Conservation (phyloP, 441 rosid species). For the Populus hybrid region DNA sequence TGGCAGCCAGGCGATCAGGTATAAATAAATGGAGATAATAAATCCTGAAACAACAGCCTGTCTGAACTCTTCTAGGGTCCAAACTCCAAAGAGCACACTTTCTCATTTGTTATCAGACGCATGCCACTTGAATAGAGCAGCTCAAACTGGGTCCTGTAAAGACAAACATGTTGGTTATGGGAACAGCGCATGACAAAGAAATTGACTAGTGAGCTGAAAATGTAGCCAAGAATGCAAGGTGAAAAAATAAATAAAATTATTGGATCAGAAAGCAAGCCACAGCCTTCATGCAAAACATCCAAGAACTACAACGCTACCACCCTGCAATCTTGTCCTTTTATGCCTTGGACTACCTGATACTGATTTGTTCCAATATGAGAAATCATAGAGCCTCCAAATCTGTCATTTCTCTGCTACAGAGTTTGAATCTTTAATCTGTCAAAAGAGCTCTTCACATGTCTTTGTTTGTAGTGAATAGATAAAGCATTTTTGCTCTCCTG, state of each 20-base stretch:
- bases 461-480: constrained; percentile 62
- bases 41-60: too few species aligned
- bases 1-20: too few species aligned
- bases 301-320: background rate
- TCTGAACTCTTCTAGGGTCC: background rate
- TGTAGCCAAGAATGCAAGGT: background rate
- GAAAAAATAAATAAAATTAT: background rate
- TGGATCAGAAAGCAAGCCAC: constrained; percentile 8
- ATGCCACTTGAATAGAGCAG: background rate
- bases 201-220: background rate
- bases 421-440: constrained; percentile 31
- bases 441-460: constrained; percentile 72
- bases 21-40: too few species aligned
- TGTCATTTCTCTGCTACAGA: constrained; percentile 10
- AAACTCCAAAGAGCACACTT: background rate
- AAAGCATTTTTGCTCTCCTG: constrained; percentile 24
- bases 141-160: background rate
- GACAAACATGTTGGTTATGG: background rate
- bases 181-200: background rate
- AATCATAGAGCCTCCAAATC: constrained; percentile 16
- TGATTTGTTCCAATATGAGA: background rate
- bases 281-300: background rate
- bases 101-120: background rate
- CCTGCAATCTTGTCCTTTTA: background rate
- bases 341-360: background rate